Conservation (phyloP, 2,329 filamentous ascomycete species). For the Aspergillus sp. region DNA sequence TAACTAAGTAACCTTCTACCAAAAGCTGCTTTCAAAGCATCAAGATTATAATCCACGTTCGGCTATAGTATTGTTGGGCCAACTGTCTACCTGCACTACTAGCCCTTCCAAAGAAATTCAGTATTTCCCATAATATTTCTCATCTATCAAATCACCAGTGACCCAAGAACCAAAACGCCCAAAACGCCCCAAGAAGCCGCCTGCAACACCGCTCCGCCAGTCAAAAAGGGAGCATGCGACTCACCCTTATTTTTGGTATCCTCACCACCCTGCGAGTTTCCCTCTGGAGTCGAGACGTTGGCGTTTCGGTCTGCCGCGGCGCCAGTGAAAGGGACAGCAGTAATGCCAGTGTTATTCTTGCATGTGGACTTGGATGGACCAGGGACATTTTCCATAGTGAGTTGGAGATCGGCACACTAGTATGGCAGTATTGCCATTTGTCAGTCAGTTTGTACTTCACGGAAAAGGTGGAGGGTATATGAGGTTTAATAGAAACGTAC, state of each 20-base stretch:
- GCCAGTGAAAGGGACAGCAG: slow-evolving; percentile 44
- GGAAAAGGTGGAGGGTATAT: too few relatives aligned
- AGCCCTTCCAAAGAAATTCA: background rate
- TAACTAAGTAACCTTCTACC: background rate
- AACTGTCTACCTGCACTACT: background rate
- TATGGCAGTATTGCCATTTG: too few relatives aligned
- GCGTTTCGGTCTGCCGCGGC: slow-evolving; percentile 41
- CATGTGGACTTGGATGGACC: slow-evolving; percentile 48
- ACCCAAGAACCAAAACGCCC: slow-evolving; percentile 33
- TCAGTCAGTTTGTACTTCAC: too few relatives aligned
- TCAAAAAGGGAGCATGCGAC: slow-evolving; percentile 18
- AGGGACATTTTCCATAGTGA: slow-evolving; percentile 53
- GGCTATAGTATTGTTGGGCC: background rate
- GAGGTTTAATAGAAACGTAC: slow-evolving; percentile 36
- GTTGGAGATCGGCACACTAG: slow-evolving; percentile 72
- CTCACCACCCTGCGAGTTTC: slow-evolving; percentile 28
- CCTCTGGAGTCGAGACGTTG: slow-evolving; percentile 42
- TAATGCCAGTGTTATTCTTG: slow-evolving; percentile 59
- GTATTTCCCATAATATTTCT: too few relatives aligned
- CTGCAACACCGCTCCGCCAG: slow-evolving; percentile 30
- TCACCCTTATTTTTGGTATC: background rate
- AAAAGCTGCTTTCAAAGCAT: background rate
- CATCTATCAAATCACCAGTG: too few relatives aligned
- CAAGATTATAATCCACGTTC: background rate
- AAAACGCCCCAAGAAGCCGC: slow-evolving; percentile 40